Evolutionary conservation across 1,284 basidiomycete species (phyloP).

Genomic region (Cutaneotrichosporon sp.): DNA sequence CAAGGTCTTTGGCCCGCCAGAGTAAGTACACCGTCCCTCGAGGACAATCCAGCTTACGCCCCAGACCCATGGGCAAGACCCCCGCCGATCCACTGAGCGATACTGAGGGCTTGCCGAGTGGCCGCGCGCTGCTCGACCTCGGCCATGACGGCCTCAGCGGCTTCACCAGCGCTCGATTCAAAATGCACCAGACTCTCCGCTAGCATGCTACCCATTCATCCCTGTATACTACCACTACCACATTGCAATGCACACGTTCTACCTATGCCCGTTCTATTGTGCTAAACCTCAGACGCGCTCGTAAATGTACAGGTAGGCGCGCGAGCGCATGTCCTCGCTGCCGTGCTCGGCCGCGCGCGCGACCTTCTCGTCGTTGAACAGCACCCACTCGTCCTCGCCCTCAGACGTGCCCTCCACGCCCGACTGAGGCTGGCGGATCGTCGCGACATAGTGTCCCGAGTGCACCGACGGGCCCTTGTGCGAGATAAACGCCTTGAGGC

Average conservation of each 20-base stretch:
- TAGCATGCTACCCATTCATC: neutral
- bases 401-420: conserved; percentile 28
- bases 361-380: conserved; percentile 96
- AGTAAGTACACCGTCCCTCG: conserved; percentile 54
- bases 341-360: conserved; percentile 64
- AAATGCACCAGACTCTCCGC: conserved; percentile 72
- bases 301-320: conserved; percentile 86
- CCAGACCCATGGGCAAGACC: conserved; percentile 55
- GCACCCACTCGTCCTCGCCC: conserved; percentile 62
- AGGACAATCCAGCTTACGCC: conserved; percentile 42
- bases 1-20: conserved; percentile 72
- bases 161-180: conserved; percentile 62
- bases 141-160: conserved; percentile 43
- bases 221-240: neutral
- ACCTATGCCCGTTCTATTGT: neutral
- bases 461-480: conserved; percentile 95
- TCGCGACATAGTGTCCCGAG: conserved; percentile 74
- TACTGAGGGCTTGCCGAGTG: conserved; percentile 10
- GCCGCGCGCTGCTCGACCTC: conserved; percentile 30
- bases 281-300: conserved; percentile 51
- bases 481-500: conserved; percentile 86
- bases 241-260: conserved; percentile 1
- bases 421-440: conserved; percentile 40
- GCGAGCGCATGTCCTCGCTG: conserved; percentile 61
- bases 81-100: neutral